Evolutionary conservation across 192 early-diverging fungal genomes (phyloP).

Genomic region (Rhizoclosmatium sp.): DNA sequence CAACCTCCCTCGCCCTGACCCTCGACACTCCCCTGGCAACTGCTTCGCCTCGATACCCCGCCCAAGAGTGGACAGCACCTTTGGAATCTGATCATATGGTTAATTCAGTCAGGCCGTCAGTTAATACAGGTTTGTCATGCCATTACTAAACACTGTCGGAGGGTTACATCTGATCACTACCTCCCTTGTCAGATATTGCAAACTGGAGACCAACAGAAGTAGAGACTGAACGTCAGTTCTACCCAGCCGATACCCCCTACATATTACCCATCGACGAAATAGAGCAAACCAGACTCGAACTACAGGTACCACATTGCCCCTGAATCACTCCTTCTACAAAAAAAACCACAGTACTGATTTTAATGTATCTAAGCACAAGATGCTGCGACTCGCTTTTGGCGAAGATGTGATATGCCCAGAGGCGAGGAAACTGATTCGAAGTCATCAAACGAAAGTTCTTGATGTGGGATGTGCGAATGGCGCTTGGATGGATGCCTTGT

Average conservation of each 20-base stretch:
- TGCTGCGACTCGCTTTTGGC: constrained; percentile 1
- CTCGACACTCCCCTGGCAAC: no score
- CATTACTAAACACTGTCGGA: no score
- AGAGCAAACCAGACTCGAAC: constrained; percentile 20
- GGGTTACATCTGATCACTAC: no score
- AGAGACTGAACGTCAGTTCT: background rate
- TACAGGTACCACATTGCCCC: background rate
- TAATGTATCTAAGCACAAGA: background rate
- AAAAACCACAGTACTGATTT: background rate
- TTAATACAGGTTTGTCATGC: no score
- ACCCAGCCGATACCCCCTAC: background rate
- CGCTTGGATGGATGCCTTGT: constrained; percentile 6
- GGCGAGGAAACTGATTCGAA: background rate
- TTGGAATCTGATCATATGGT: no score
- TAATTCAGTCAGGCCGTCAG: no score
- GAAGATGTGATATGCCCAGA: constrained; percentile 8
- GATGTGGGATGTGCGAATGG: constrained; percentile 34
- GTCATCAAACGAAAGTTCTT: constrained; percentile 2
- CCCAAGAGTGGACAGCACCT: no score
- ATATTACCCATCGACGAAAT: constrained; percentile 16
- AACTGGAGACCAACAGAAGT: background rate
- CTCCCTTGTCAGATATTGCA: background rate
- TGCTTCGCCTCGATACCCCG: no score
- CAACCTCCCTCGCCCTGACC: no score
- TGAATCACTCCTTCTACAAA: background rate